Percentiles rank a stretch among this genome's conserved stretches.
These are phyloP conservation scores for Vaccinium vitisidaea DNA, from an alignment of 148 eudicot genomes.

Conservation along the genomic window DNA sequence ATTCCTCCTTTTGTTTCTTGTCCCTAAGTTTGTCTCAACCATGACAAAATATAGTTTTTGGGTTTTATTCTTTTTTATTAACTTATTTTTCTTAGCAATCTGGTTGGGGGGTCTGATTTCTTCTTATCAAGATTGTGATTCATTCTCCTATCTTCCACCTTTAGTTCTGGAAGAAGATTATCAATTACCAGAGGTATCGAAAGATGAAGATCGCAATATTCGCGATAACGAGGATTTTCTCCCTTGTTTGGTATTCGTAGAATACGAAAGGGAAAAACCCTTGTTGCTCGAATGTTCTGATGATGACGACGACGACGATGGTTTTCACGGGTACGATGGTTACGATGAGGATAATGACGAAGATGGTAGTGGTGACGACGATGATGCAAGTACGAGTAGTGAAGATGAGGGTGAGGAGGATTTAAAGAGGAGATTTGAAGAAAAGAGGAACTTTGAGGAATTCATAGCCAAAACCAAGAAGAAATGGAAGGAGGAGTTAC, in stretches of 20 bases:
- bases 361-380: neutral
- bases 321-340: neutral
- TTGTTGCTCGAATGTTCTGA: neutral
- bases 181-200: neutral
- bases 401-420: neutral
- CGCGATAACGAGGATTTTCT: neutral
- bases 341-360: neutral
- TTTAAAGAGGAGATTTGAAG: neutral
- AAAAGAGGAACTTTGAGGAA: neutral
- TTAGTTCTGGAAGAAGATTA: conserved; percentile 8
- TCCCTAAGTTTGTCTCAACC: conserved; percentile 2
- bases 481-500: neutral
- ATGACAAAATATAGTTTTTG: conserved; percentile 10
- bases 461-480: neutral
- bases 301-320: neutral
- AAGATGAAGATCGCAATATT: neutral
- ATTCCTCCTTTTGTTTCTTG: conserved; percentile 4
- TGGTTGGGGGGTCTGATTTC: neutral
- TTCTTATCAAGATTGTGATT: conserved; percentile 8
- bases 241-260: conserved; percentile 14
- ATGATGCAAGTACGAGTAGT: neutral
- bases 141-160: neutral
- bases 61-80: conserved; percentile 10
- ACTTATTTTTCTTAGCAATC: neutral
- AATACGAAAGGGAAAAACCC: conserved; percentile 8